These are phyloP conservation scores for Phytophthora parvispora DNA, from an alignment of 352 stramenopile genomes.

Conservation along the genomic window DNA sequence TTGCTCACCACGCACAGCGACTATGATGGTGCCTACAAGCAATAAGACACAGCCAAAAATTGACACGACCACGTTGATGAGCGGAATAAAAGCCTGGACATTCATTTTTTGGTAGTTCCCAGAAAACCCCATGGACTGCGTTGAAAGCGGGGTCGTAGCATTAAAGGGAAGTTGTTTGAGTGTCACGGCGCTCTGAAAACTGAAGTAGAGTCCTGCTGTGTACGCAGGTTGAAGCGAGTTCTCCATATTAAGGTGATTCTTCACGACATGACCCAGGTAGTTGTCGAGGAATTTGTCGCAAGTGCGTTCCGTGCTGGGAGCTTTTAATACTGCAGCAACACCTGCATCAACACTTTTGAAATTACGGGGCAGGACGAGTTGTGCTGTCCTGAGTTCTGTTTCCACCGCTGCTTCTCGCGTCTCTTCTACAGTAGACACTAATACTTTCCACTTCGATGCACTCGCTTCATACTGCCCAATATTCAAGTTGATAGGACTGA, in stretches of 20 bases:
- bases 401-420: conserved; percentile 1
- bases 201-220: conserved; percentile 40
- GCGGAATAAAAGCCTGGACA: conserved; percentile 18
- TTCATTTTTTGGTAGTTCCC: conserved; percentile 16
- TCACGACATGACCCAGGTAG: conserved; percentile 23
- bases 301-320: too few relatives aligned
- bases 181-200: conserved; percentile 42
- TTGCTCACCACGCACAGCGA: background rate
- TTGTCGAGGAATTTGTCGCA: too few relatives aligned
- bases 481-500: conserved; percentile 16
- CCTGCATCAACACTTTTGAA: conserved; percentile 6
- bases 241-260: conserved; percentile 57
- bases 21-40: background rate
- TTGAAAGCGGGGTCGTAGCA: background rate
- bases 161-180: conserved; percentile 6
- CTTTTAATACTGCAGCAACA: too few relatives aligned
- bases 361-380: conserved; percentile 9
- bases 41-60: conserved; percentile 1
- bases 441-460: conserved; percentile 3
- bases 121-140: conserved; percentile 9
- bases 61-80: background rate
- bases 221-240: conserved; percentile 41
- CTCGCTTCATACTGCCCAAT: background rate
- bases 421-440: conserved; percentile 12
- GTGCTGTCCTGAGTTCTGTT: background rate